Percentiles rank a stretch among this genome's conserved stretches.
These are phyloP conservation scores for Dothideomycetes sp. DNA, from an alignment of 2,329 filamentous ascomycete species.

Conservation along the genomic window DNA sequence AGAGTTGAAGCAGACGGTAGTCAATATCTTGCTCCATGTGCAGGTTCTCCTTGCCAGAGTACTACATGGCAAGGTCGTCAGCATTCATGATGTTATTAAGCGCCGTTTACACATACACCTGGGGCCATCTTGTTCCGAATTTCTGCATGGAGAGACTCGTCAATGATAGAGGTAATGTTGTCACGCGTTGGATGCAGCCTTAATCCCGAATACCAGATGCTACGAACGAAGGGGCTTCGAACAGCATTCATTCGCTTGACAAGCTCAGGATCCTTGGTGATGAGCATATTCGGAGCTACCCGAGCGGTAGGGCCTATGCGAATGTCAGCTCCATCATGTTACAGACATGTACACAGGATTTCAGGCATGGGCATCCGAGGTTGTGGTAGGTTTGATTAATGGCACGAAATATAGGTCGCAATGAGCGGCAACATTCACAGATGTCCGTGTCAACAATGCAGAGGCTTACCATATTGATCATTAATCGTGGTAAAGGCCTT, in stretches of 20 bases:
- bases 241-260: conserved; percentile 28
- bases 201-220: conserved; percentile 25
- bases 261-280: conserved; percentile 26
- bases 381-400: no score
- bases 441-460: no score
- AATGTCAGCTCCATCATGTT: conserved; percentile 7
- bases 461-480: conserved; percentile 24
- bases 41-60: conserved; percentile 28
- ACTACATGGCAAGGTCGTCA: conserved; percentile 10
- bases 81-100: not conserved
- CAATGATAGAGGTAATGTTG: conserved; percentile 27
- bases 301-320: conserved; percentile 25
- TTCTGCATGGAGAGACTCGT: conserved; percentile 26
- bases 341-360: no score
- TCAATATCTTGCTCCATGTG: conserved; percentile 27
- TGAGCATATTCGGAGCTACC: conserved; percentile 24
- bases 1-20: conserved; percentile 21
- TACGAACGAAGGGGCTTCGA: conserved; percentile 23
- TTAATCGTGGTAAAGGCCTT: conserved; percentile 25
- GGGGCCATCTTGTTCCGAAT: conserved; percentile 25
- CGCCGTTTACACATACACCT: conserved; percentile 12
- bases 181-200: conserved; percentile 28
- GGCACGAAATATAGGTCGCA: no score
- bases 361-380: no score
- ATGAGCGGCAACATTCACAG: no score